Conservation (phyloP, 208 protist species). For the Histomonas meleagridis region DNA sequence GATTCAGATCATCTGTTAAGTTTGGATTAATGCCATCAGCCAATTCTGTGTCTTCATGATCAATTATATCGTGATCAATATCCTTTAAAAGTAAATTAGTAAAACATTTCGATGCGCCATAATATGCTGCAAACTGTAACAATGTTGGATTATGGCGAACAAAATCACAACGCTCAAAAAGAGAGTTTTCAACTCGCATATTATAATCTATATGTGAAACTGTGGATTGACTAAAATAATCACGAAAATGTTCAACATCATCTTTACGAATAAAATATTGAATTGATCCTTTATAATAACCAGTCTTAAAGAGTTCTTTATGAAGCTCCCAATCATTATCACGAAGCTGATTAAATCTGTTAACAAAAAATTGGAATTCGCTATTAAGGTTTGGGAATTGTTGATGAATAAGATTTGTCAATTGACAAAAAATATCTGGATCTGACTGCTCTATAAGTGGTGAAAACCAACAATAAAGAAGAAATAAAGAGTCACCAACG, state of each 20-base stretch:
- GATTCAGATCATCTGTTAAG: not conserved
- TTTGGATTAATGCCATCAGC: not conserved
- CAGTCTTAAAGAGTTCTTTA: not conserved
- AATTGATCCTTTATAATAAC: not conserved
- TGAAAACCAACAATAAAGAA: not conserved
- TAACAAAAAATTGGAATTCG: not conserved
- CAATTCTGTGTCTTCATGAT: too few species aligned
- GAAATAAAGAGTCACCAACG: not conserved
- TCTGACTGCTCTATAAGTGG: not conserved
- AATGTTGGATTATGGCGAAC: not conserved
- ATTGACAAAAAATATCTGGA: not conserved
- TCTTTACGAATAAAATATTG: not conserved
- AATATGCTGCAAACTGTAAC: not conserved
- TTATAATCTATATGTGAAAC: not conserved
- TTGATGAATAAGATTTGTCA: not conserved
- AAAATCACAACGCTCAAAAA: not conserved
- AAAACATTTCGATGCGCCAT: not conserved
- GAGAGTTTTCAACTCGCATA: not conserved
- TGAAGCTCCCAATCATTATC: not conserved
- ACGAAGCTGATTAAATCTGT: not conserved
- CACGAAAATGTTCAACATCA: not conserved
- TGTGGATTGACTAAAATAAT: not conserved
- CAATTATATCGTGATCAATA: too few species aligned
- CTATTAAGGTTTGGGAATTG: not conserved
- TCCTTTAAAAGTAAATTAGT: too few species aligned